Evolutionary conservation across 2,329 filamentous ascomycete species (phyloP).

Genomic region (Diaporthe vaccinii): DNA sequence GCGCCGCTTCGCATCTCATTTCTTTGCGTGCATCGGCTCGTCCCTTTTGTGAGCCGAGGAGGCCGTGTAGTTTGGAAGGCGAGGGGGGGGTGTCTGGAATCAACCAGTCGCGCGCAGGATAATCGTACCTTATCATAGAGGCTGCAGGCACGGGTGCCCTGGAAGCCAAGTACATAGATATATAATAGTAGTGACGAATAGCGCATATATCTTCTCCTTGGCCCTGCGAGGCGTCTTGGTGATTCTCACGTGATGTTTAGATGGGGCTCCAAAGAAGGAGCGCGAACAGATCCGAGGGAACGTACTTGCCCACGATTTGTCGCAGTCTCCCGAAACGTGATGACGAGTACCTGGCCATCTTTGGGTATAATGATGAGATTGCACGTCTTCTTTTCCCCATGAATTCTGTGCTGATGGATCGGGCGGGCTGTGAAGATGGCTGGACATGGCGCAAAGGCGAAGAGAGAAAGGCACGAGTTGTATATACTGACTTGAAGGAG

Average conservation of each 20-base stretch:
- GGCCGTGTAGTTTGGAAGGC: background rate
- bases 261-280: conserved; percentile 38
- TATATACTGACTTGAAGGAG: conserved; percentile 7
- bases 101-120: background rate
- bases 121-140: conserved; percentile 30
- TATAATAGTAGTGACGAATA: background rate
- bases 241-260: background rate
- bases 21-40: background rate
- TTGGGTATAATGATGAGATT: background rate
- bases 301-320: conserved; percentile 8
- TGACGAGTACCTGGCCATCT: conserved; percentile 2
- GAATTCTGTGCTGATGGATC: background rate
- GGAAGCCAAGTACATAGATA: conserved; percentile 18
- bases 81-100: background rate
- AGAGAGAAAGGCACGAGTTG: background rate
- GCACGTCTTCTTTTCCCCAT: conserved; percentile 3
- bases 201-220: background rate
- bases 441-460: conserved; percentile 4
- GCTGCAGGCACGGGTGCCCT: conserved; percentile 3
- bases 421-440: background rate
- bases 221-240: background rate
- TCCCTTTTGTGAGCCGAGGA: background rate
- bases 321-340: conserved; percentile 34
- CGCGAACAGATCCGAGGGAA: conserved; percentile 26
- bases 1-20: background rate